Conservation (phyloP, 129 eudicot species). For the Flaveria trinervia region DNA sequence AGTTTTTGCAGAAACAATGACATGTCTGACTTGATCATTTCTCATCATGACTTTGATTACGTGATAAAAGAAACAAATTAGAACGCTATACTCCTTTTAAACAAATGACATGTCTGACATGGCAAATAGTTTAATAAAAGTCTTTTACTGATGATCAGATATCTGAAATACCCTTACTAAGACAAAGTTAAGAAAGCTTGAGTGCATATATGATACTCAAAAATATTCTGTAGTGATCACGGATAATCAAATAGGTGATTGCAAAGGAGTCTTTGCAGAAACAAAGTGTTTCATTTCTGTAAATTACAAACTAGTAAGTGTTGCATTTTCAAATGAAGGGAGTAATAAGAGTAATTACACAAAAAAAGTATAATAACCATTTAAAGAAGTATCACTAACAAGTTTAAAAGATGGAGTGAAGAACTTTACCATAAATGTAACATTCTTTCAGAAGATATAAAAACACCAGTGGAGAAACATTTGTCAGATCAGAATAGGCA, state of each 20-base stretch:
- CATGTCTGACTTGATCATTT: background rate
- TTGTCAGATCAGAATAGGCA: slow-evolving; percentile 75
- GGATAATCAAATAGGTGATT: background rate
- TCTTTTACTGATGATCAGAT: background rate
- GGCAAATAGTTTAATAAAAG: background rate
- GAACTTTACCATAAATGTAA: slow-evolving; percentile 59
- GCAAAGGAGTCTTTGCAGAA: background rate
- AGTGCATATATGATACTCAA: background rate
- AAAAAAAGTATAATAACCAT: slow-evolving; percentile 1
- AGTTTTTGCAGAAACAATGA: no score
- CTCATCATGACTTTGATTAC: background rate
- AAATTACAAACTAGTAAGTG: background rate
- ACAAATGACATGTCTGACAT: background rate
- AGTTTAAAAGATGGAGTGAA: slow-evolving; percentile 22
- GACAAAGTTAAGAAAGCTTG: background rate
- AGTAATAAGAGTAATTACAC: background rate
- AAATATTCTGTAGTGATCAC: background rate
- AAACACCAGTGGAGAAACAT: slow-evolving; percentile 89
- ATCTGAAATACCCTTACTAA: background rate
- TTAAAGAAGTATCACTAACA: background rate
- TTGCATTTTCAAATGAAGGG: background rate
- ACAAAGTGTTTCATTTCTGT: background rate
- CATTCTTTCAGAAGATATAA: slow-evolving; percentile 79
- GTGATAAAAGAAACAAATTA: background rate
- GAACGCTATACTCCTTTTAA: background rate